Evolutionary conservation across 1,139 yeast species (phyloP), one percentile per base, ranked within the genome.

Genomic region (Candida sojae): DNA sequence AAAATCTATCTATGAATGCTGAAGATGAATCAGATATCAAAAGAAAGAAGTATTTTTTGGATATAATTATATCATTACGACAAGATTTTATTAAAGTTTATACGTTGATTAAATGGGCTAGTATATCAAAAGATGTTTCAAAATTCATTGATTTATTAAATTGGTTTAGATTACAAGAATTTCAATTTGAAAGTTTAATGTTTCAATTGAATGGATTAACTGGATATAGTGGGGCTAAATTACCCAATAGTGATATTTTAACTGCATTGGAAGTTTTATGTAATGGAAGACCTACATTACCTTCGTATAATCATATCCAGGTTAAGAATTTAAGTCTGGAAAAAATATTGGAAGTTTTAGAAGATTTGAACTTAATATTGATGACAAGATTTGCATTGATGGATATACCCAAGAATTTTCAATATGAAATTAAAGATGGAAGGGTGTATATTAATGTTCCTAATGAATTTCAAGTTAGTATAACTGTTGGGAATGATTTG

Each of bases 51-150:
- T 76, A 78, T 48, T 79, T 93, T 47, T 70, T 93, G 40, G 84
- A 86, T 43, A 69, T 86, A 48, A 74, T 92, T 40, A 86, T 91
- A 7, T 72, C 76, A 35, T 71, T 90, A 39, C 78, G 98, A 48
- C 91, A 89, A 57, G 95, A 91, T 59, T 89, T 86, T 59, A 79
- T 91, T 53, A 85, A 92, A 63, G 66, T 92, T 3, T 91, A 89
- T 56, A 96, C 96, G 4, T 70, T 93, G 44, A 81, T 87, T 42
- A 91, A 91, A 66, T 93, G 98, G 98, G 82, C 96, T 1, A 76
- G 80, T 31, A 84, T 82, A 31, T 77, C 92, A 10, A 76, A 82
- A 46, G 90, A 87, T 48, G 83, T 92, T 48, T 81, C 86, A 35
- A 78, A 78, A 48, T 73, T 91, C 55, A 91, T 93, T 49, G 98